phyloP scores from a whole-genome alignment of 306 rosid species.

The Medicago arabica region DNA sequence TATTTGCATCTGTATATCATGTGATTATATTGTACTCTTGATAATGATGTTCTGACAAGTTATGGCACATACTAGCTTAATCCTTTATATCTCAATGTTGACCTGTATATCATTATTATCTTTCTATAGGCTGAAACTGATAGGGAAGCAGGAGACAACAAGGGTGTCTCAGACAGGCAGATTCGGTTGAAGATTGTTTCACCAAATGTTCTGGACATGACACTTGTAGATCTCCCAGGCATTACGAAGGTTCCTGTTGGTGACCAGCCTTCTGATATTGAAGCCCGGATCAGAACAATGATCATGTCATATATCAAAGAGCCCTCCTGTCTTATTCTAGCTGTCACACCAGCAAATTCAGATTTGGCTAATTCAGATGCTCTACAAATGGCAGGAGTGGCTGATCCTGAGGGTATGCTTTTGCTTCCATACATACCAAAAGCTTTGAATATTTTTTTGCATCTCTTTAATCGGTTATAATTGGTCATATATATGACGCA shows the following conservation, averaged over 20 bases:
- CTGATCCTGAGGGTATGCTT: constrained; percentile 94
- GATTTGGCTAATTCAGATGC: constrained; percentile 99
- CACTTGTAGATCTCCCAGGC: constrained; percentile 98
- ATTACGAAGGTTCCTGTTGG: constrained; percentile 99
- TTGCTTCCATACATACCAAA: constrained; percentile 38
- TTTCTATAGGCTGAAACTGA: constrained; percentile 86
- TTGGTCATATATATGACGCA: constrained; percentile 49
- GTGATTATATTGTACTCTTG: constrained; percentile 6
- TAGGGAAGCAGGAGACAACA: constrained; percentile 95
- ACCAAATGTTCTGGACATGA: constrained; percentile 96
- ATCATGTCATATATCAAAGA: constrained; percentile 92
- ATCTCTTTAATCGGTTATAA: constrained; percentile 13
- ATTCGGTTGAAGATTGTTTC: constrained; percentile 96
- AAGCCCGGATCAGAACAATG: constrained; percentile 96
- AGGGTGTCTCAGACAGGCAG: constrained; percentile 99
- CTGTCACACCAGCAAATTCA: constrained; percentile 97
- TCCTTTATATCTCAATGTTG: neutral
- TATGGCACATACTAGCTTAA: constrained; percentile 2
- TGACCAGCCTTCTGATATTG: constrained; percentile 97
- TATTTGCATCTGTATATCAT: constrained; percentile 22
- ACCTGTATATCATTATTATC: neutral
- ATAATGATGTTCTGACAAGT: neutral
- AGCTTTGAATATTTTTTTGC: constrained; percentile 28
- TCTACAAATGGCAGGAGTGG: constrained; percentile 98
- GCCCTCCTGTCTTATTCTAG: constrained; percentile 81